Evolutionary conservation across 345 rosid genomes (phyloP).

Genomic region (Syzygium jambos): DNA sequence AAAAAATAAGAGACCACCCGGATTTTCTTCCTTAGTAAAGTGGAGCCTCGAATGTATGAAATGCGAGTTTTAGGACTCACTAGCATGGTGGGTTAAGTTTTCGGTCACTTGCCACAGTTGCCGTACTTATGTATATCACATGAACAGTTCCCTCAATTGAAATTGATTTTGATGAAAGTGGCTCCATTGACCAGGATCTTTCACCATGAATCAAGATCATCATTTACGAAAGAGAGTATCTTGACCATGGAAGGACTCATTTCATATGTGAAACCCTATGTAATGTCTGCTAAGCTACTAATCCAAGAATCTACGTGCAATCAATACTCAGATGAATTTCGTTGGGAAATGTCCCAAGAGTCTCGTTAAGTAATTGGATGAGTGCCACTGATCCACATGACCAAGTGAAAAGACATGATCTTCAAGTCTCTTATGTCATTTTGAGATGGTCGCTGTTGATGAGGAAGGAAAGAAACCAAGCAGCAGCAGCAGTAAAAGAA

Average conservation of each 20-base stretch:
- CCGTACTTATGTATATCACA: not conserved
- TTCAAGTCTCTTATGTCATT: not conserved
- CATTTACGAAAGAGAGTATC: not conserved
- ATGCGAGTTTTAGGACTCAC: not conserved
- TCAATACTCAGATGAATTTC: not conserved
- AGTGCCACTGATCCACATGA: not conserved
- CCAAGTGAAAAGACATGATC: not conserved
- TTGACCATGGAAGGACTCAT: not conserved
- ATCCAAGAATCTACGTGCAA: not conserved
- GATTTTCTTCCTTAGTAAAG: not conserved
- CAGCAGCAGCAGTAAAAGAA: not conserved
- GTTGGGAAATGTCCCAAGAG: not conserved
- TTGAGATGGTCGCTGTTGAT: not conserved
- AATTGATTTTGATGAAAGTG: not conserved
- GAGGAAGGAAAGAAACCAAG: not conserved
- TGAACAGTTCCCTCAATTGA: not conserved
- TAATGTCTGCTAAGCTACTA: not conserved
- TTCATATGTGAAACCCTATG: not conserved
- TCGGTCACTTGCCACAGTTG: not conserved
- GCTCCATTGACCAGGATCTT: not conserved
- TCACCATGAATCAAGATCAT: not conserved
- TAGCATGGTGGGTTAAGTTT: not conserved
- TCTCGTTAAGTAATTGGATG: not conserved
- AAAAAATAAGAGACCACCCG: not conserved
- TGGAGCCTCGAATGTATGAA: not conserved